Evolutionary conservation across 2,329 filamentous ascomycete species (phyloP), one percentile per base, ranked within the genome.

Genomic region (Cladophialophora exuberans): DNA sequence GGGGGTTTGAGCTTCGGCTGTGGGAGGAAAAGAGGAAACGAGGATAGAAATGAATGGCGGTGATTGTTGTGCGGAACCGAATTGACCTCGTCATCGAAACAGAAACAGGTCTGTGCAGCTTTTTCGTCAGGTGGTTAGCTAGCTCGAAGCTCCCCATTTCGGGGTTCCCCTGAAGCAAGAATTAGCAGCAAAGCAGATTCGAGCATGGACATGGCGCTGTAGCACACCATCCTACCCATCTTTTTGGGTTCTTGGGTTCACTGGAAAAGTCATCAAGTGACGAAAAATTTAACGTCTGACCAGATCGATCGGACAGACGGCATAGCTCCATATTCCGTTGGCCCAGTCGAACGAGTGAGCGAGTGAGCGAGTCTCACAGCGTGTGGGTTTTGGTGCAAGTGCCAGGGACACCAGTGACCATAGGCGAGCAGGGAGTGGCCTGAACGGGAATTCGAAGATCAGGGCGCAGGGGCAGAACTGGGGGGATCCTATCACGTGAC

Each of bases 261-360:
- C n/a, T n/a, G n/a, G 18, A 42, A 42, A 9, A n/a, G 11, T 45
- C 13, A 15, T 22, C 6, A 33, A 31, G 13, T 41, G 47, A 31
- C 5, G 48, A 42, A 20, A 35, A 43, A 33, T 30, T 51, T 43
- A 43, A 41, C 15, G 48, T 51, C 48, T 51, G 38, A 51, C 26
- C 15, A 41, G 48, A 51, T 51, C 48, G 48, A 51, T 51, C 48
- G 48, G 48, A 35, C 48, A 20, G 38, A 43, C 11, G 48, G 47
- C 17, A 23, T 35, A 35, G 33, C 23, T 49, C 46, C 15, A 30
- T 23, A 20, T 33, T 43, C 36, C 48, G 48, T 43, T 51, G 38
- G 26, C 22, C 48, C 48, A 42, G 25, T 30, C 18, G 26, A 18
- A 42, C n/a, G n/a, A 17, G 48, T n/a, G n/a, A n/a, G n/a, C n/a